These are phyloP conservation scores for Lasiosphaeris hirsuta DNA, from an alignment of 495 filamentous ascomycete species.

Conservation along the genomic window DNA sequence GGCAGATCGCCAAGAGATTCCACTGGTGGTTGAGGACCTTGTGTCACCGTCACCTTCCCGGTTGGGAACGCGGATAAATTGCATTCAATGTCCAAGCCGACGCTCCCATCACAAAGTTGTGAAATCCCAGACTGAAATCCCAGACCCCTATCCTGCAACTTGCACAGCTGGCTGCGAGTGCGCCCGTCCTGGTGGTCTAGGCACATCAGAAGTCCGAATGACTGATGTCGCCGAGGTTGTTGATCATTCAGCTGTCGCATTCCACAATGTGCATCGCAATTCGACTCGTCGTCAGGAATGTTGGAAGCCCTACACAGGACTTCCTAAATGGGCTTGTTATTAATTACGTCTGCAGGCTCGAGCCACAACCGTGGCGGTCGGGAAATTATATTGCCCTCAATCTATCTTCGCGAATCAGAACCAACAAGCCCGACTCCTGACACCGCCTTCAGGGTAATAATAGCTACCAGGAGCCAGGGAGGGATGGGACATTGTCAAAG, in stretches of 20 bases:
- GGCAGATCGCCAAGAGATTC: background rate
- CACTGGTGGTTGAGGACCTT: slow-evolving; percentile 1
- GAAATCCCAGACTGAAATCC: background rate
- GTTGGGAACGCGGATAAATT: slow-evolving; percentile 11
- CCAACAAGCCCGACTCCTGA: background rate
- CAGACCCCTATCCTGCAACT: background rate
- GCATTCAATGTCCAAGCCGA: background rate
- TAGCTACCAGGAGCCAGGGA: too few relatives aligned
- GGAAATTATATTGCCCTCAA: slow-evolving; percentile 4
- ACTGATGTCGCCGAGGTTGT: background rate
- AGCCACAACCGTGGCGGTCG: background rate
- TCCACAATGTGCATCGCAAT: background rate
- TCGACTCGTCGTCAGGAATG: background rate
- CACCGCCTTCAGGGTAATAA: slow-evolving; percentile 4
- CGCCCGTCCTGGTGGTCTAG: too few relatives aligned
- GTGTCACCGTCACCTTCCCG: slow-evolving; percentile 6
- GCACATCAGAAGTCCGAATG: too few relatives aligned
- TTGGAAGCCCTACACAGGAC: background rate
- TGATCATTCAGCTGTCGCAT: background rate
- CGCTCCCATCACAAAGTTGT: background rate
- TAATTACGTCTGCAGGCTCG: slow-evolving; percentile 9
- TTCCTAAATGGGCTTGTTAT: slow-evolving; percentile 2
- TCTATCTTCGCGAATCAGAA: slow-evolving; percentile 8
- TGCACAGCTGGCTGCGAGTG: too few relatives aligned
- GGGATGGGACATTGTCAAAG: too few relatives aligned